Conservation (phyloP, 2,329 filamentous ascomycete species). For the Fusarium sp. region DNA sequence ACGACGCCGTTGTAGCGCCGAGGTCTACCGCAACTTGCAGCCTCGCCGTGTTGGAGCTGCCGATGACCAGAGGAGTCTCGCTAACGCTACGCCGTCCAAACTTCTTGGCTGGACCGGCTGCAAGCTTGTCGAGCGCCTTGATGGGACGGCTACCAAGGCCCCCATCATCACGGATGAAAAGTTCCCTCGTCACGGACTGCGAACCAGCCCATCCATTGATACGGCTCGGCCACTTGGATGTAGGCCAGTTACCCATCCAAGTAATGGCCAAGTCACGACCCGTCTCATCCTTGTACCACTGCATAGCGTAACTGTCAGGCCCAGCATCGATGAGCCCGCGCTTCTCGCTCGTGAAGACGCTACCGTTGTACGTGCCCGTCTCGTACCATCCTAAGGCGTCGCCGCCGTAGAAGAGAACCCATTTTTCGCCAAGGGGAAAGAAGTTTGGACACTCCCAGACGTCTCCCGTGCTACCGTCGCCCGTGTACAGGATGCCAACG, state of each 20-base stretch:
- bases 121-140: constrained; percentile 36
- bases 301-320: constrained; percentile 44
- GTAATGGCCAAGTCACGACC: constrained; percentile 42
- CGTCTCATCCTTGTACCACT: constrained; percentile 45
- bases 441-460: constrained; percentile 44
- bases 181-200: constrained; percentile 44
- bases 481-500: constrained; percentile 37
- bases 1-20: constrained; percentile 35
- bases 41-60: constrained; percentile 37
- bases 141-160: constrained; percentile 42
- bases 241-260: constrained; percentile 44
- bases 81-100: constrained; percentile 29
- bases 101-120: constrained; percentile 22
- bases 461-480: constrained; percentile 39
- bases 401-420: constrained; percentile 43
- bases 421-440: constrained; percentile 41
- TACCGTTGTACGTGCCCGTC: constrained; percentile 38
- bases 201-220: constrained; percentile 44
- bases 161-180: constrained; percentile 43
- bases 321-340: constrained; percentile 39
- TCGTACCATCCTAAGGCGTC: constrained; percentile 38
- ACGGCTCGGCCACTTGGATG: constrained; percentile 41
- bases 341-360: constrained; percentile 39
- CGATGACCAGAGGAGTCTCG: constrained; percentile 25
- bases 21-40: constrained; percentile 41